Base-by-base conservation (phyloP, 78 protist genomes). In the Dictyostelium purpureum region DNA sequence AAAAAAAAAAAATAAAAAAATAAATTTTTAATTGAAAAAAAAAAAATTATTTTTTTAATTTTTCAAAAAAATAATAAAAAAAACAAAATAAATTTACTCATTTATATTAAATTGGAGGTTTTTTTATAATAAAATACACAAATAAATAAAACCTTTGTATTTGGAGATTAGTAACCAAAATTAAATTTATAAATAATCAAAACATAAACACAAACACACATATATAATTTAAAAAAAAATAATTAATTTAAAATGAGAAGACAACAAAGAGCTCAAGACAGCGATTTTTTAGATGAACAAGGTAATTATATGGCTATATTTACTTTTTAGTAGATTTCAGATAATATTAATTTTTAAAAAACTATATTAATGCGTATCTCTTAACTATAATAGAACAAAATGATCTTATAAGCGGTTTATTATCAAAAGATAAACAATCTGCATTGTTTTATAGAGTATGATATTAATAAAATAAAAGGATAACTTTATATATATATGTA, bases 361-460 rank as follows among this genome's bases (percentile, higher is more conserved):
- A 7, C 54, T 49, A 49, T 49, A 14, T 11, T 14, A 42, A 38
- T 45, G 37, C 12, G n/a, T n/a, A n/a, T n/a, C n/a, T 52, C 21
- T 52, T 26, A 52, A 52, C 16, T 52, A 52, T 16, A 56, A 33
- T 69, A 83, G 90, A 83, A 70, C 90, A 83, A 83, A 71, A 43
- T 35, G 74, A 69, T n/a, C 31, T 83, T 33, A 83, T 83, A 12
- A 35, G 38, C 12, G 21, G 49, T 26, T 28, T 83, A 45, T 45
- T 83, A 71, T 52, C 49, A 2, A 83, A 69, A 59, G 90, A 83
- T 59, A 14, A 83, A 57, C 24, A 37, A 56, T 26, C 42, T 42
- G 71, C 51, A 71, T 19, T 47, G 43, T 71, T 83, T 12, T 83
- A 83, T 59, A 52, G 57, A 10, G 90, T 83, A 83, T 71, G 89